Conservation (phyloP, 495 filamentous ascomycete genomes). For the Penicillium roqueforti region DNA sequence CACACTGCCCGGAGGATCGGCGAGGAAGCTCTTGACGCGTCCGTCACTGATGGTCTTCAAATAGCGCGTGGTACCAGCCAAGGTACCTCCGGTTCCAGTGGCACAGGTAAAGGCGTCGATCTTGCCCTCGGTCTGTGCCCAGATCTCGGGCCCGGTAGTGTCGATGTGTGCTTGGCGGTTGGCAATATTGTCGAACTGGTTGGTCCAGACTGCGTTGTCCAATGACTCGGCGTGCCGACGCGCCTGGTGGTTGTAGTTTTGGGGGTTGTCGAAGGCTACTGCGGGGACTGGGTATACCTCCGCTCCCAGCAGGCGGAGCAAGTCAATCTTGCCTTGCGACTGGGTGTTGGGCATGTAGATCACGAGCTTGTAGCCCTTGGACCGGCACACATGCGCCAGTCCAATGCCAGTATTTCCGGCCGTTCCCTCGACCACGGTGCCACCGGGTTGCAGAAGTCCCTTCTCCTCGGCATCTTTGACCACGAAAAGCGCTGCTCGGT, state of each 20-base stretch:
- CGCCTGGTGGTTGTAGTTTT: conserved; percentile 98
- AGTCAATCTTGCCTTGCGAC: conserved; percentile 94
- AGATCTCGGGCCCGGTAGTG: conserved; percentile 96
- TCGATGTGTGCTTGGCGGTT: conserved; percentile 94
- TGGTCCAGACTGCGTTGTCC: conserved; percentile 95
- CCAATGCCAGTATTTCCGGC: conserved; percentile 98
- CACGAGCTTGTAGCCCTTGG: conserved; percentile 87
- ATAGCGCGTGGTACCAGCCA: conserved; percentile 86
- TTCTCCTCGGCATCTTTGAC: conserved; percentile 89
- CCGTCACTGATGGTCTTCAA: conserved; percentile 80
- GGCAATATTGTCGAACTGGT: conserved; percentile 96
- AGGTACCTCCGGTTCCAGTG: conserved; percentile 87
- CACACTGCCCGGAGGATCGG: conserved; percentile 89
- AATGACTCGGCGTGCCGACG: conserved; percentile 76
- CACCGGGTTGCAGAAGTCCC: conserved; percentile 75
- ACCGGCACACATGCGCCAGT: conserved; percentile 92
- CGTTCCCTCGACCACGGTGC: conserved; percentile 94
- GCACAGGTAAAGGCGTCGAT: conserved; percentile 94
- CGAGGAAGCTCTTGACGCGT: conserved; percentile 81
- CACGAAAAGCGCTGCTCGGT: conserved; percentile 91
- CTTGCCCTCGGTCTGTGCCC: conserved; percentile 84
- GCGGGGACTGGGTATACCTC: conserved; percentile 97
- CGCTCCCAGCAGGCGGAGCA: conserved; percentile 86
- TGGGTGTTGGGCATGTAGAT: conserved; percentile 99
- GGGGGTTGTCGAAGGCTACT: conserved; percentile 90